These are phyloP conservation scores for Scheffersomyces stambukii DNA, from an alignment of 1,139 yeast species.

Conservation along the genomic window DNA sequence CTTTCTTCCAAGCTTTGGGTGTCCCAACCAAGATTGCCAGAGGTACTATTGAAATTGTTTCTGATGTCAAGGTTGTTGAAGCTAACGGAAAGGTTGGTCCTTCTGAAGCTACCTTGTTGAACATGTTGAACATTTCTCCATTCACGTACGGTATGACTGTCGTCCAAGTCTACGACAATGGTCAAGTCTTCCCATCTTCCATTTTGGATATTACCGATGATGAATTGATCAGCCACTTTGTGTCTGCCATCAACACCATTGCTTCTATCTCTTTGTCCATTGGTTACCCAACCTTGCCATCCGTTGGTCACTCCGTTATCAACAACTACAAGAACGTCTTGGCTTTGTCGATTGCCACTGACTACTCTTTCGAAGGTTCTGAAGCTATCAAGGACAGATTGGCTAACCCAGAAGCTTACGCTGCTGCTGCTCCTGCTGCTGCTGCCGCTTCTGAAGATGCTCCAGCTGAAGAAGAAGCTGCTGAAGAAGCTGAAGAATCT, in stretches of 20 bases:
- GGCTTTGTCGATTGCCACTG: constrained; percentile 97
- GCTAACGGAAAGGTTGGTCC: constrained; percentile 92
- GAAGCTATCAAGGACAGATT: constrained; percentile 99
- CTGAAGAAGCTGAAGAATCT: constrained; percentile 68
- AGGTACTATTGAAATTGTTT: constrained; percentile 99
- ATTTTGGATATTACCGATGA: constrained; percentile 99
- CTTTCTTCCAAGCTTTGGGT: constrained; percentile 99
- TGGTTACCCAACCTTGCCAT: constrained; percentile 99
- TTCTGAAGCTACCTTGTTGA: constrained; percentile 97
- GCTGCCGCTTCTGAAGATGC: constrained; percentile 78
- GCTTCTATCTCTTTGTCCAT: constrained; percentile 96
- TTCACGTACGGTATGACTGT: constrained; percentile 98
- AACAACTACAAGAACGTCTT: constrained; percentile 99
- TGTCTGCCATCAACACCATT: constrained; percentile 87
- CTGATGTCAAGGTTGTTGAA: constrained; percentile 93
- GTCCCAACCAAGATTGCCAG: constrained; percentile 99
- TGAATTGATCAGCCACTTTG: constrained; percentile 89
- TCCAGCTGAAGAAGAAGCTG: constrained; percentile 62
- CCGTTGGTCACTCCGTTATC: constrained; percentile 98
- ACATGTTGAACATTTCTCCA: constrained; percentile 99
- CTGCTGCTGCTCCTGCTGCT: constrained; percentile 96
- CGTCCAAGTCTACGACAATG: constrained; percentile 96
- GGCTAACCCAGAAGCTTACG: constrained; percentile 81
- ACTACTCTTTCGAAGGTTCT: constrained; percentile 98
- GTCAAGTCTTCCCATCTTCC: constrained; percentile 95